Evolutionary conservation across 805 yeast species (phyloP).

Genomic region (Sugiyamaella qingdaonensis): DNA sequence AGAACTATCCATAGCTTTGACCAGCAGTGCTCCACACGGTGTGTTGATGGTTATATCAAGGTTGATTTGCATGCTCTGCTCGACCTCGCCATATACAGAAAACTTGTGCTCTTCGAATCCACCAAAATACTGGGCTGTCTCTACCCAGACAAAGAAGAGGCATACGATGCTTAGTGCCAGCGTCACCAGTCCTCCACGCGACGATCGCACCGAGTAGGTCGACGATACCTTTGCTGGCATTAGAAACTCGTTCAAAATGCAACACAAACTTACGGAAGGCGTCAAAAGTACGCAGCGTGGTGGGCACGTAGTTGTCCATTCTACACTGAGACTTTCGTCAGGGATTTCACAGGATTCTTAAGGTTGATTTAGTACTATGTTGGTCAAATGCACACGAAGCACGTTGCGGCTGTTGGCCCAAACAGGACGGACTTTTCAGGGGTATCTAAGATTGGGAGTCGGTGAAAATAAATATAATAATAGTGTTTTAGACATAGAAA

Average conservation of each 20-base stretch:
- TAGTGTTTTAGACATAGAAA: neutral
- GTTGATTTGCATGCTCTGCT: slow-evolving; percentile 62
- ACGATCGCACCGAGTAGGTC: slow-evolving; percentile 67
- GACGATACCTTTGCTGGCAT: slow-evolving; percentile 60
- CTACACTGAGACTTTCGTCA: neutral
- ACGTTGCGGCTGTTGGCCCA: neutral
- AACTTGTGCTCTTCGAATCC: slow-evolving; percentile 78
- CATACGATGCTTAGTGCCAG: slow-evolving; percentile 57
- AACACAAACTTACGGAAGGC: slow-evolving; percentile 47
- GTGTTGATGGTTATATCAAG: slow-evolving; percentile 75
- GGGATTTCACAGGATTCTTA: too few relatives aligned
- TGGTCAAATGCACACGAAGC: neutral
- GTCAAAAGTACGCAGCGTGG: slow-evolving; percentile 53
- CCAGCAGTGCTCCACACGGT: slow-evolving; percentile 74
- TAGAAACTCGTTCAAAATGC: slow-evolving; percentile 11
- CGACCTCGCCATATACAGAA: slow-evolving; percentile 59
- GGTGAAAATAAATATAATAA: neutral
- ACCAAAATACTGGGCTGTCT: slow-evolving; percentile 78
- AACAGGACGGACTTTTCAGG: neutral
- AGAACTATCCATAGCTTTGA: slow-evolving; percentile 74
- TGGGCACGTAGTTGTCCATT: slow-evolving; percentile 21
- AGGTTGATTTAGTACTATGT: too few relatives aligned
- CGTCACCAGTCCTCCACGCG: slow-evolving; percentile 74
- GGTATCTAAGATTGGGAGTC: neutral
- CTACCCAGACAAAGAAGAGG: slow-evolving; percentile 72